Evolutionary conservation across 2,329 filamentous ascomycete genomes (phyloP).

Genomic region (Penicillium sp.): DNA sequence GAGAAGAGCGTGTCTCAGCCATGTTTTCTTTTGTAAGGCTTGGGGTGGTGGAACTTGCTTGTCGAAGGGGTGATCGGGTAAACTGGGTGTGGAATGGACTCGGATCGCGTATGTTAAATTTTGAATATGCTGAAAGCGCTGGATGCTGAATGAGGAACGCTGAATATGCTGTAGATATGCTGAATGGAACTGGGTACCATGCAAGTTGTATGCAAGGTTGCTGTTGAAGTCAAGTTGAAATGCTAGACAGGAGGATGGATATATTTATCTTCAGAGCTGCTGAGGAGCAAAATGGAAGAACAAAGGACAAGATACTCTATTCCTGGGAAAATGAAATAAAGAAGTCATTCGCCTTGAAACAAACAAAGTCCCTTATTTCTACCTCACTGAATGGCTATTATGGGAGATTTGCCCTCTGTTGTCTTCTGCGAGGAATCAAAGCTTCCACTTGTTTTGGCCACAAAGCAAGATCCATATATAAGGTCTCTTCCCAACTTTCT

Average conservation of each 20-base stretch:
- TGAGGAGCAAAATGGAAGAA: not conserved
- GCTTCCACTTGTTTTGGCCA: not conserved
- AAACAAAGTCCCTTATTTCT: not conserved
- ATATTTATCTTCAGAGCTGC: not conserved
- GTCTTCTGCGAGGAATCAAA: not conserved
- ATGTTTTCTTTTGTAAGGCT: not conserved
- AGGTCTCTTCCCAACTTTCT: not conserved
- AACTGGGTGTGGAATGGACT: not conserved
- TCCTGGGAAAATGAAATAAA: not conserved
- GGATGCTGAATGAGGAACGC: not conserved
- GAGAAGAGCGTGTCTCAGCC: not conserved
- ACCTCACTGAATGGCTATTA: not conserved
- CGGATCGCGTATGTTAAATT: not conserved
- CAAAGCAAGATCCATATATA: not conserved
- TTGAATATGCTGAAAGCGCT: not conserved
- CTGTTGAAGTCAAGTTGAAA: not conserved
- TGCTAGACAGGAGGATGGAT: not conserved
- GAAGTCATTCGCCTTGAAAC: not conserved
- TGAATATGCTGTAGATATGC: not conserved
- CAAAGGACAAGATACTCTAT: not conserved
- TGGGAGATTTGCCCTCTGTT: not conserved
- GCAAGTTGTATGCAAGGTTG: not conserved
- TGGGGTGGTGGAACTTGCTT: not conserved
- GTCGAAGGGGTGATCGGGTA: not conserved
- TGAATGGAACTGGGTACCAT: not conserved